Conservation (phyloP, 2,329 filamentous ascomycete genomes). For the Nemania sp. region DNA sequence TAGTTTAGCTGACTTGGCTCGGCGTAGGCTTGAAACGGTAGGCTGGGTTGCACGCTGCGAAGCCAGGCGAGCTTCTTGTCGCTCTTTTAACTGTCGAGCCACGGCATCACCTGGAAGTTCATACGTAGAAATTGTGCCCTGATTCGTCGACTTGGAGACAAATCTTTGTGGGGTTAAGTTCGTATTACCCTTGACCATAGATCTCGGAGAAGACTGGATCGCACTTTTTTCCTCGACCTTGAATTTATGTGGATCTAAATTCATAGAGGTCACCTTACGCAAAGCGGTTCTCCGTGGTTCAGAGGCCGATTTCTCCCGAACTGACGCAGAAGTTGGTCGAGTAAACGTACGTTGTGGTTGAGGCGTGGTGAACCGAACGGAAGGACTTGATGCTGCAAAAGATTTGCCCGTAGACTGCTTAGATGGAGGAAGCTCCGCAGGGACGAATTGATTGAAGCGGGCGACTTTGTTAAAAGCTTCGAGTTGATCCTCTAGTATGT, state of each 20-base stretch:
- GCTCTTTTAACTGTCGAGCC: conserved; percentile 54
- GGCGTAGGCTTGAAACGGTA: conserved; percentile 55
- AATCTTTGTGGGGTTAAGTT: conserved; percentile 61
- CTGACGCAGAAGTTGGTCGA: conserved; percentile 54
- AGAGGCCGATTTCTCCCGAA: conserved; percentile 57
- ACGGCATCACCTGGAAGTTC: conserved; percentile 73
- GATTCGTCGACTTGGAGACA: conserved; percentile 64
- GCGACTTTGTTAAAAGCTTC: conserved; percentile 61
- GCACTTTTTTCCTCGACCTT: conserved; percentile 44
- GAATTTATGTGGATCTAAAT: conserved; percentile 49
- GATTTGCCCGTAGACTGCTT: conserved; percentile 32
- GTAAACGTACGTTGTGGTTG: conserved; percentile 42
- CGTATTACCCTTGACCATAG: conserved; percentile 52
- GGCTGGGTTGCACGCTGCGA: conserved; percentile 50
- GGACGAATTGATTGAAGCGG: conserved; percentile 42
- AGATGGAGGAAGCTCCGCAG: conserved; percentile 33
- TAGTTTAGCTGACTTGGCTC: conserved; percentile 64
- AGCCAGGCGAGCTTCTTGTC: conserved; percentile 63
- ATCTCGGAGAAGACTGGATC: conserved; percentile 46
- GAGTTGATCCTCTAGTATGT: conserved; percentile 71
- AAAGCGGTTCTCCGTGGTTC: conserved; percentile 52
- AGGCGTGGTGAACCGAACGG: conserved; percentile 44
- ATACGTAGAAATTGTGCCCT: conserved; percentile 66
- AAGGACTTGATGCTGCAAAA: conserved; percentile 28
- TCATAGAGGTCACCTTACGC: conserved; percentile 59